Conservation (phyloP, 768 basidiomycete species). For the Ephemerocybe angulata region DNA sequence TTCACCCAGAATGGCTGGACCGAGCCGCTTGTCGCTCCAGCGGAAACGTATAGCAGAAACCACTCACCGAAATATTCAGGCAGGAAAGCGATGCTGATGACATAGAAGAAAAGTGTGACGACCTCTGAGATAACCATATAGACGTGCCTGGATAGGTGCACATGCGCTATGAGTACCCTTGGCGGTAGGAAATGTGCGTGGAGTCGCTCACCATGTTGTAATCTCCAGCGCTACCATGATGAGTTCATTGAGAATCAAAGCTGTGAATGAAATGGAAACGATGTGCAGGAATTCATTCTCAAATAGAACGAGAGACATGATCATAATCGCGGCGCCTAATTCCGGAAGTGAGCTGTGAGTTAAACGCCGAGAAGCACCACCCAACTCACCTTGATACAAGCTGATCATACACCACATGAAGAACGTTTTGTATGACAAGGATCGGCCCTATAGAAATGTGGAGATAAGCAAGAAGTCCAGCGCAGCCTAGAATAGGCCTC, state of each 20-base stretch:
- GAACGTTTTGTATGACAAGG: slow-evolving; percentile 95
- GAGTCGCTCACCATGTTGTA: slow-evolving; percentile 75
- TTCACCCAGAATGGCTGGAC: neutral
- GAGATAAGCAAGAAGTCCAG: neutral
- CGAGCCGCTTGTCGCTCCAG: neutral
- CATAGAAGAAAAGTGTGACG: slow-evolving; percentile 84
- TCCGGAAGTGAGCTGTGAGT: neutral
- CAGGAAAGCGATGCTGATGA: slow-evolving; percentile 86
- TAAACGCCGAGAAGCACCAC: neutral
- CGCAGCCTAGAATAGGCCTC: slow-evolving; percentile 14
- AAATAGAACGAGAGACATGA: slow-evolving; percentile 92
- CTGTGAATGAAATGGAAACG: slow-evolving; percentile 96
- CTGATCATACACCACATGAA: slow-evolving; percentile 98
- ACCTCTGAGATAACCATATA: slow-evolving; percentile 95
- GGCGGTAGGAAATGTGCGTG: neutral
- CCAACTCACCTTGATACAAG: slow-evolving; percentile 80
- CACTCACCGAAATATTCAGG: slow-evolving; percentile 94
- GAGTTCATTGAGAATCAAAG: slow-evolving; percentile 91
- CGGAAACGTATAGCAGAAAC: neutral
- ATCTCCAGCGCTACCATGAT: slow-evolving; percentile 99
- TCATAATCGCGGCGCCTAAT: slow-evolving; percentile 95
- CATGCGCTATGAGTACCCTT: no score
- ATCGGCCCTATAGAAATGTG: slow-evolving; percentile 64
- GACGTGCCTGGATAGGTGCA: slow-evolving; percentile 59
- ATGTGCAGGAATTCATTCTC: slow-evolving; percentile 98